phyloP scores from a whole-genome alignment of 345 rosid species.

The Eucalyptus albens region DNA sequence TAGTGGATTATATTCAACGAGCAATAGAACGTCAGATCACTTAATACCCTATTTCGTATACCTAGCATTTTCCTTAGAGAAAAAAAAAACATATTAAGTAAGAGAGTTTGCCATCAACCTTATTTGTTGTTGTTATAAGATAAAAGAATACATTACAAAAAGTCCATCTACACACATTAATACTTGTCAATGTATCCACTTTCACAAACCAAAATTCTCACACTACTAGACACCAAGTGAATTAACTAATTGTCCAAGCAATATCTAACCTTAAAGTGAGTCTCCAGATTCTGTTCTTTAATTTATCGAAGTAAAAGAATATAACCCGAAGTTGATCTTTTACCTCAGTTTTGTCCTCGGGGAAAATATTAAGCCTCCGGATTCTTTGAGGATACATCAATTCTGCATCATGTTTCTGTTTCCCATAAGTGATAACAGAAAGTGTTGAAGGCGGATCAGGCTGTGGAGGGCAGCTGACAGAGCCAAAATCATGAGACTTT shows the following conservation, averaged over 20 bases:
- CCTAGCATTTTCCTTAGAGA: background rate
- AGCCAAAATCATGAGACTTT: conserved; percentile 68
- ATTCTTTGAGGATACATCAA: conserved; percentile 84
- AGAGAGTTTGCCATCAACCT: background rate
- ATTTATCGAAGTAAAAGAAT: background rate
- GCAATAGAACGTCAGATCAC: background rate
- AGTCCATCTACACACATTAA: background rate
- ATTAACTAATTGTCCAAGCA: background rate
- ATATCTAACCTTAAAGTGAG: background rate
- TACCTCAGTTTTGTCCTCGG: conserved; percentile 79
- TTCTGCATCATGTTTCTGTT: conserved; percentile 78
- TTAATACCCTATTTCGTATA: background rate
- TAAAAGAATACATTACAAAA: background rate
- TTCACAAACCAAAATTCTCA: background rate
- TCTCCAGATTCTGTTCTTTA: background rate
- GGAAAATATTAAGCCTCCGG: conserved; percentile 82
- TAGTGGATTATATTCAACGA: background rate
- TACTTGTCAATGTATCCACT: background rate
- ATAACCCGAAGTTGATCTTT: background rate
- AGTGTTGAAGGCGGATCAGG: conserved; percentile 43
- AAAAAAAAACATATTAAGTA: background rate
- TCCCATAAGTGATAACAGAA: conserved; percentile 43
- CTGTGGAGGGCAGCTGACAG: conserved; percentile 67
- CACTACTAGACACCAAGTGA: background rate
- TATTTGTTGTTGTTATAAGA: background rate